Base-by-base conservation (phyloP, 495 filamentous ascomycete species). In the Sphaerosporella brunnea region DNA sequence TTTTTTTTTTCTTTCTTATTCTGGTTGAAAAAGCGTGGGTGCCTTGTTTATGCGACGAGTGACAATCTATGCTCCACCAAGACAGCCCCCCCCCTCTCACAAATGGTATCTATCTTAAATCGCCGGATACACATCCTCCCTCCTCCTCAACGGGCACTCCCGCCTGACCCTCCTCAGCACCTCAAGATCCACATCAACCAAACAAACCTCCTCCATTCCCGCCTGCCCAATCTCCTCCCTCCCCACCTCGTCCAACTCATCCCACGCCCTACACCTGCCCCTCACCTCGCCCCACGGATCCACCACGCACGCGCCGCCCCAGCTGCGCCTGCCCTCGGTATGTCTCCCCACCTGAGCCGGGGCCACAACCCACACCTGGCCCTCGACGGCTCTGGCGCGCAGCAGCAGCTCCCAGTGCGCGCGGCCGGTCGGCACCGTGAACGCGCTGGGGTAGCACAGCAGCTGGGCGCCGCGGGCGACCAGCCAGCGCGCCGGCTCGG, bases 371-470 rank as follows among this genome's bases (percentile, higher is more conserved):
- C 80, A 96, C 2, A 72, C 69, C 60, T 95, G 86, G 0, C 79
- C 87, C 64, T 96, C 90, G 45, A 96, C 84, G 7, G 88, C 90
- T 43, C 88, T 69, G 1, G 86, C 78, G 28, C 81, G 68, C 5
- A 96, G 64, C 1, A 96, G 64, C 0, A 71, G 62, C 51, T 80
- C 74, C 88, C 88, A 96, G 61, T 96, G 90, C 5, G 80, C 85
- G 38, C 66, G 66, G 0, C 90, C 88, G 0, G 90, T 95, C 1
- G 79, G 79, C 1, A 93, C 70, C 8, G 86, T 94, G 60, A 95
- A 96, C 13, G 90, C 88, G 0, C 79, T 85, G 2, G 88, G 90
- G 62, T 82, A 95, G 0, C 84, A 79, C 42, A 96, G 69, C 44
- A 93, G 67, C 38, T 93, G 74, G 11, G 82, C 83, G 23, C 70